Evolutionary conservation across 768 basidiomycete species (phyloP), one percentile per base, ranked within the genome.

Genomic region (Pleurotus djamor): DNA sequence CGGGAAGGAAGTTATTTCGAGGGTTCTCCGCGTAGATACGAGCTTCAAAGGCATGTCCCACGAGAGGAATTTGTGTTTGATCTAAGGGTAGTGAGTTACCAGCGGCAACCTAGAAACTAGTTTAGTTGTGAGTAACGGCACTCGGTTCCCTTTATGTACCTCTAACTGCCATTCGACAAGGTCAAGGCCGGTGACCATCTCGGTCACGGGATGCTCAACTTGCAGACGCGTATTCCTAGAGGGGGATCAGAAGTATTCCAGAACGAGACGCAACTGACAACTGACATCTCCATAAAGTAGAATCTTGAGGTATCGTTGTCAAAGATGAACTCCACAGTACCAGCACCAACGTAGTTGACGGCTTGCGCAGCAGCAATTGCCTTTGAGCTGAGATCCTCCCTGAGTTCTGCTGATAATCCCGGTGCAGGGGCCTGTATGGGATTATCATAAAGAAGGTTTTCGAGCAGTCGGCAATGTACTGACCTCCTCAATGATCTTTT

Each of bases 11-110:
- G 69, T 92, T 84, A 70, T 95, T 94, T 60, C 93, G 86, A 17
- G 95, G 96, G 64, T 94, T 92, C 71, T 97, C 96, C 2, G 95
- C 96, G 68, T 98, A 97, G 61, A 98, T 96, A 16, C 96, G 86
- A 5, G 93, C 94, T 73, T 96, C 96, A 64, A 96, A 96, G 0
- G 94, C 92, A 63, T 96, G 96, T 4, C 96, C 96, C 0, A 91
- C 86, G 54, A 94, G 87, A 1, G 92, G 93, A 58, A 98, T 89
- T 13, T 86, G 75, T 0, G 83, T 79, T 71, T 97, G 96, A 0
- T 73, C 66, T 33, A 96, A 79, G 8, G 93, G 92, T 33, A 98
- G 81, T 0, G 86, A 80, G 70, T 96, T 96, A 0, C 95, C 94
- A 13, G 90, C 89, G 10, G 95, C 94, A 38, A 96, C 89, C 88